These are phyloP conservation scores for Kandelia obovata DNA, from an alignment of 345 rosid genomes.

Conservation along the genomic window DNA sequence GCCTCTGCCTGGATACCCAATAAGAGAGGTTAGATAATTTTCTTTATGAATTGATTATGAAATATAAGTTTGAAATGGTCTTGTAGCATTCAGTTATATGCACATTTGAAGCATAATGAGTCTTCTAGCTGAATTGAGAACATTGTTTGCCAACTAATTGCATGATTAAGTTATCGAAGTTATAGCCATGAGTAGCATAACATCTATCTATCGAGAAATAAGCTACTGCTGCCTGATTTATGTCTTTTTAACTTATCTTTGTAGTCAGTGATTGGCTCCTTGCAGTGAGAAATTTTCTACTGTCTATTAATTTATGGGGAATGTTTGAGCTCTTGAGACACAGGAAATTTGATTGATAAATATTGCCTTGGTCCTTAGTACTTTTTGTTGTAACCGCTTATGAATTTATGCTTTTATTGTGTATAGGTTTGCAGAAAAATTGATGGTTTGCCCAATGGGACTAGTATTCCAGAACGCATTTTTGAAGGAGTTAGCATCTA, in stretches of 20 bases:
- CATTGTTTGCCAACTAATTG: background rate
- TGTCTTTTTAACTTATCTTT: background rate
- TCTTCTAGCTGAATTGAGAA: background rate
- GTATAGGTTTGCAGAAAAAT: slow-evolving; percentile 72
- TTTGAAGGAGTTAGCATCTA: slow-evolving; percentile 68
- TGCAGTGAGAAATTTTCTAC: background rate
- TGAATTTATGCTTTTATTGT: background rate
- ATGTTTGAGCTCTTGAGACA: background rate
- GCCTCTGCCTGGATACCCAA: slow-evolving; percentile 97
- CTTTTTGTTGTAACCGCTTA: background rate
- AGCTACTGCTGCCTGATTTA: too few relatives aligned
- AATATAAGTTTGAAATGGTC: background rate
- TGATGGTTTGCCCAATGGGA: slow-evolving; percentile 50
- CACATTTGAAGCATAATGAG: background rate
- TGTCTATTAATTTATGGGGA: background rate
- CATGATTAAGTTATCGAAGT: background rate
- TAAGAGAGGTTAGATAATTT: slow-evolving; percentile 65
- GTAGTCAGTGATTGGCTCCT: background rate
- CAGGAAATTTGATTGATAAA: too few relatives aligned
- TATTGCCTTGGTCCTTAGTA: too few relatives aligned
- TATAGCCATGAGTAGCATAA: too few relatives aligned
- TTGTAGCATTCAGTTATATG: background rate
- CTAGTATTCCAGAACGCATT: slow-evolving; percentile 66
- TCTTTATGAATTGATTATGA: background rate
- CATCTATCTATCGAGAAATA: too few relatives aligned